Conservation (phyloP, 352 stramenopile genomes). For the Globisporangium recalcitrans region DNA sequence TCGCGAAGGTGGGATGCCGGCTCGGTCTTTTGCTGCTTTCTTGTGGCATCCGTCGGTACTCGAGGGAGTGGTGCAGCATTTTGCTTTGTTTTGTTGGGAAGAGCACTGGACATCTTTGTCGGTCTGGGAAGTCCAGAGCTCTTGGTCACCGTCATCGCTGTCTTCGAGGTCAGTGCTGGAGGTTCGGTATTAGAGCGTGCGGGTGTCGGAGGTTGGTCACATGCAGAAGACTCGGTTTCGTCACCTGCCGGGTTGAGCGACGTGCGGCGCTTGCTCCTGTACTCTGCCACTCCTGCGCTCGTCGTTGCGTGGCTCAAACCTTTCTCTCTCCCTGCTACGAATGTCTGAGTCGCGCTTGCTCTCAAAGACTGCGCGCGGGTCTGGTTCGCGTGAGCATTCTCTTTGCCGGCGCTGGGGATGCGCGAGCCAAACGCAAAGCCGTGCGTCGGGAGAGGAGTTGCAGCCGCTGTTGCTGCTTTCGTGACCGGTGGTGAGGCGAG, state of each 20-base stretch:
- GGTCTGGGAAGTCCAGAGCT: constrained; percentile 6
- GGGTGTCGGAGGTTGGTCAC: background rate
- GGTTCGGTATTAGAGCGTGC: background rate
- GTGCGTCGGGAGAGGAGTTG: background rate
- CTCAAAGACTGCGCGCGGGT: background rate
- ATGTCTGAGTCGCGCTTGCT: background rate
- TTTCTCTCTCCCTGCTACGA: background rate
- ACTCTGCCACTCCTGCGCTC: background rate
- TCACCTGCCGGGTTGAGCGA: constrained; percentile 15
- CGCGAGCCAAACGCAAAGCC: constrained; percentile 10
- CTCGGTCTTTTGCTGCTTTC: background rate
- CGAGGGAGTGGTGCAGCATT: background rate
- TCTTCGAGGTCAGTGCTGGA: constrained; percentile 13
- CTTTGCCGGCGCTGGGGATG: constrained; percentile 5
- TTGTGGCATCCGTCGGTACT: background rate
- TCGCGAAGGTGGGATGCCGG: background rate
- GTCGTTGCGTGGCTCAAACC: background rate
- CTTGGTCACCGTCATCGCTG: background rate
- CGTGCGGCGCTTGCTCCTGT: constrained; percentile 10
- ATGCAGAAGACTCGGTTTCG: background rate
- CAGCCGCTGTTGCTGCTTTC: background rate
- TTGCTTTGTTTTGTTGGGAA: background rate
- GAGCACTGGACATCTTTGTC: background rate
- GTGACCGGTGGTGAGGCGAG: background rate
- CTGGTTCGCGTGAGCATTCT: background rate